Evolutionary conservation across 2,329 filamentous ascomycete species (phyloP).

Genomic region (Fusarium coffeatum): DNA sequence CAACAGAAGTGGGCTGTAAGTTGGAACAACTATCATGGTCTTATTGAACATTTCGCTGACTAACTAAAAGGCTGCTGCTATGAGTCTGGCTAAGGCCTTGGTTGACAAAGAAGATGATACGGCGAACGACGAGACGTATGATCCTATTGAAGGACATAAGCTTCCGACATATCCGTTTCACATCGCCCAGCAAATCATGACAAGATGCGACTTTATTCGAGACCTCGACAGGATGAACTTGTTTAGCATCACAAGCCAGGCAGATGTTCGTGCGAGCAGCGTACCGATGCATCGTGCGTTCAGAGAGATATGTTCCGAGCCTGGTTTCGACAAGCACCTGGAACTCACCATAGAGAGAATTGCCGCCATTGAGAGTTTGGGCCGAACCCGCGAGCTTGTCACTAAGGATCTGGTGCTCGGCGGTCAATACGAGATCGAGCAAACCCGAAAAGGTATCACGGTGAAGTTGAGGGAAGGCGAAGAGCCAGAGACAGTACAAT

Average conservation of each 20-base stretch:
- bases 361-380: conserved; percentile 90
- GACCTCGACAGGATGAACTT: conserved; percentile 93
- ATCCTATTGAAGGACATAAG: conserved; percentile 75
- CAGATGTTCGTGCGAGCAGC: conserved; percentile 89
- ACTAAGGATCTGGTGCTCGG: conserved; percentile 92
- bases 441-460: conserved; percentile 54
- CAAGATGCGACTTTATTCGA: conserved; percentile 92
- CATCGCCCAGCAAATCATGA: conserved; percentile 91
- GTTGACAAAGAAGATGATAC: conserved; percentile 81
- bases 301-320: conserved; percentile 79
- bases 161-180: conserved; percentile 86
- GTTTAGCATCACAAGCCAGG: conserved; percentile 90
- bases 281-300: conserved; percentile 98
- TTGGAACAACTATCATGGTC: conserved; percentile 37
- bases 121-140: conserved; percentile 68
- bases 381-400: conserved; percentile 92
- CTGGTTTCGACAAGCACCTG: conserved; percentile 84
- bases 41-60: conserved; percentile 16
- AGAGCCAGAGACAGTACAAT: neutral
- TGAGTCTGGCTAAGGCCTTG: conserved; percentile 90
- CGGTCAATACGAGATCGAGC: conserved; percentile 78
- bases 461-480: conserved; percentile 59
- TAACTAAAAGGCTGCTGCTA: conserved; percentile 77
- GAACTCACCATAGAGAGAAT: conserved; percentile 88
- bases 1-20: conserved; percentile 93